These are phyloP conservation scores for Ceratopteris richardii DNA, from an alignment of 75 land plant genomes.

Conservation along the genomic window DNA sequence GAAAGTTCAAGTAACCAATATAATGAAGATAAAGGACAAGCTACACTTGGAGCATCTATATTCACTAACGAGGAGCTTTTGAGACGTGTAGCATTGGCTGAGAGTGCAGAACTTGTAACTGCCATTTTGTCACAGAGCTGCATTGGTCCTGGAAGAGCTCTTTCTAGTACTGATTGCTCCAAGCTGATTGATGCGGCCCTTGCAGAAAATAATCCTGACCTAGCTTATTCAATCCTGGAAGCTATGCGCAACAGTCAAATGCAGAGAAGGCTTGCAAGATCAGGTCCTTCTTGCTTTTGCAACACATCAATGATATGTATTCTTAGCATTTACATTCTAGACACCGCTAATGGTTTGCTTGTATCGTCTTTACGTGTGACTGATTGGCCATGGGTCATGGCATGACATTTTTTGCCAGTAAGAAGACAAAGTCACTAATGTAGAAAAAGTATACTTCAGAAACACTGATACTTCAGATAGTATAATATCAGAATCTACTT, in stretches of 20 bases:
- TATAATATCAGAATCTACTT: too few relatives aligned
- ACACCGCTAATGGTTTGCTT: too few relatives aligned
- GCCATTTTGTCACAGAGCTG: neutral
- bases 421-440: too few relatives aligned
- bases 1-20: neutral
- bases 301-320: neutral
- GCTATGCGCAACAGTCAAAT: slow-evolving; percentile 69
- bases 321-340: too few relatives aligned
- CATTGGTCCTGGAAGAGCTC: slow-evolving; percentile 16
- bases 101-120: neutral
- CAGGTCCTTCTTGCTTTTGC: neutral
- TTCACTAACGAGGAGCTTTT: neutral
- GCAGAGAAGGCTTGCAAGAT: slow-evolving; percentile 22
- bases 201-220: slow-evolving; percentile 49
- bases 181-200: slow-evolving; percentile 57
- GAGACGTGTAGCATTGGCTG: neutral
- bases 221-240: slow-evolving; percentile 69
- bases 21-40: neutral
- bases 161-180: slow-evolving; percentile 47
- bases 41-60: neutral
- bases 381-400: too few relatives aligned
- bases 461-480: too few relatives aligned
- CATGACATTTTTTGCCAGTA: too few relatives aligned
- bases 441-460: too few relatives aligned
- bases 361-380: too few relatives aligned